Conservation (phyloP, 768 basidiomycete genomes). For the Dictyophora rubrovolvata region DNA sequence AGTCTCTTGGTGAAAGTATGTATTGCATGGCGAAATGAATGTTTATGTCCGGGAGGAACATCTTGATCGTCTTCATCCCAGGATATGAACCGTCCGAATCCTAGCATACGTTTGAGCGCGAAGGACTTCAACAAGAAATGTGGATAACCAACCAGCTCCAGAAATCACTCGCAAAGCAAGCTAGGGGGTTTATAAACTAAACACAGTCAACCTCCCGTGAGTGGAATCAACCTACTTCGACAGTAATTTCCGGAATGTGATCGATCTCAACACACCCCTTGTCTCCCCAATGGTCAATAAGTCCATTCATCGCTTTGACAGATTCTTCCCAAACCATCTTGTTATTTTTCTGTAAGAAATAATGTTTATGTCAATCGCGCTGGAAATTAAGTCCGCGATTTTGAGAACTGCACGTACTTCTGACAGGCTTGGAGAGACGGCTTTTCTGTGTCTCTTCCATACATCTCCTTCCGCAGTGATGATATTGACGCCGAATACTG, state of each 20-base stretch:
- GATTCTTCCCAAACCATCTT: conserved; percentile 7
- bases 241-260: too few species aligned
- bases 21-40: conserved; percentile 42
- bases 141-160: conserved; percentile 32
- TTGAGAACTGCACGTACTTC: too few species aligned
- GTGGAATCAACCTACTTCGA: too few species aligned
- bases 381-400: too few species aligned
- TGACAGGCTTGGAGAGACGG: conserved; percentile 54
- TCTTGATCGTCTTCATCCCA: conserved; percentile 32
- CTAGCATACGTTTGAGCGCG: conserved; percentile 16
- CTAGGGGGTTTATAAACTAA: conserved; percentile 20
- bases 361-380: not conserved
- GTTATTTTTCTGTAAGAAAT: conserved; percentile 21
- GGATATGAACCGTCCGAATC: conserved; percentile 41
- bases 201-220: too few species aligned
- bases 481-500: conserved; percentile 50
- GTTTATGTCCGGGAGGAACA: conserved; percentile 25
- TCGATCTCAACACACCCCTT: too few species aligned
- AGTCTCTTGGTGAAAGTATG: too few species aligned
- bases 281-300: too few species aligned
- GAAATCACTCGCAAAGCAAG: conserved; percentile 46
- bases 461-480: conserved; percentile 53
- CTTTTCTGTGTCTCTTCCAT: conserved; percentile 57
- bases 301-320: too few species aligned
- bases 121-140: not conserved